Conservation (phyloP, 1,284 basidiomycete genomes). For the Heterobasidion parviporum region DNA sequence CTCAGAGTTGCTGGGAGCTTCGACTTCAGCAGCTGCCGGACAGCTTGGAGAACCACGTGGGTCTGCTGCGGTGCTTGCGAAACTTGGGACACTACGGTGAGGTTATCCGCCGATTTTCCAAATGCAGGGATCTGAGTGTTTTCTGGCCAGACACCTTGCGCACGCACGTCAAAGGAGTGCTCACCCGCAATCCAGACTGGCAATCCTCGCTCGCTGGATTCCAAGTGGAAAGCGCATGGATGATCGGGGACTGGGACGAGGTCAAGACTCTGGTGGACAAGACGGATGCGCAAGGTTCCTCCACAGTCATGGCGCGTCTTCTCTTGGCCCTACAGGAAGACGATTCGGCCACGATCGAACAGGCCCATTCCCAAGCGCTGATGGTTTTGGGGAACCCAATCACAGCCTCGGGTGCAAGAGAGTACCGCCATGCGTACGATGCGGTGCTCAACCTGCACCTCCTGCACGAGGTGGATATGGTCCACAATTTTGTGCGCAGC, state of each 20-base stretch:
- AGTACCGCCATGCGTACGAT: slow-evolving; percentile 85
- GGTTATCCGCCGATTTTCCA: slow-evolving; percentile 14
- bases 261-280: slow-evolving; percentile 56
- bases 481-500: slow-evolving; percentile 38
- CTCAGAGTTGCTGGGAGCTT: slow-evolving; percentile 99
- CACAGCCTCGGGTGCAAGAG: slow-evolving; percentile 69
- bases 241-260: slow-evolving; percentile 89
- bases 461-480: slow-evolving; percentile 82
- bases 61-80: slow-evolving; percentile 84
- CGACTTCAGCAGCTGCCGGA: slow-evolving; percentile 86
- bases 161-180: slow-evolving; percentile 90
- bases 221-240: slow-evolving; percentile 92
- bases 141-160: slow-evolving; percentile 76
- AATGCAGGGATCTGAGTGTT: slow-evolving; percentile 4
- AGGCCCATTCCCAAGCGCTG: slow-evolving; percentile 64
- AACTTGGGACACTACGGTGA: slow-evolving; percentile 96
- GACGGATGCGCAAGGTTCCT: slow-evolving; percentile 42
- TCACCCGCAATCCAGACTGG: slow-evolving; percentile 86
- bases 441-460: slow-evolving; percentile 83
- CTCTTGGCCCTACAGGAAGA: slow-evolving; percentile 73
- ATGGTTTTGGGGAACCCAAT: slow-evolving; percentile 75
- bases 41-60: slow-evolving; percentile 84
- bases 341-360: slow-evolving; percentile 34
- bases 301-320: slow-evolving; percentile 75
- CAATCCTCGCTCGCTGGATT: slow-evolving; percentile 72